Evolutionary conservation across 768 basidiomycete species (phyloP), one percentile per base, ranked within the genome.

Genomic region (Fomitopsis serialis): DNA sequence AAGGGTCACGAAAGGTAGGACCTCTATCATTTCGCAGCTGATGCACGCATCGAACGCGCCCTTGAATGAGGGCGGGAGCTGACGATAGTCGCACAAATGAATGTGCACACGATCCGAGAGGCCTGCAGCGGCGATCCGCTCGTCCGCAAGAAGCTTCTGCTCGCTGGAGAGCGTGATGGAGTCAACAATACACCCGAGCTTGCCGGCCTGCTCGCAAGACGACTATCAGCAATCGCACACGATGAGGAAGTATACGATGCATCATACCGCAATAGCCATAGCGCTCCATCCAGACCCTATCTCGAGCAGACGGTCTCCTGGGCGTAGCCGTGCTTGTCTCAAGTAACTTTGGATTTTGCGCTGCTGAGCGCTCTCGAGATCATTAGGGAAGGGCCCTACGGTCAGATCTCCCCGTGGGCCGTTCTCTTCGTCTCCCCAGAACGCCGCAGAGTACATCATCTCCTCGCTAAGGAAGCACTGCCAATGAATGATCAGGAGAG

Each of bases 371-470:
- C 51, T 55, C 40, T 68, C 59, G 25, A 70, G 63, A 54, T 63
- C 63, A 15, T 58, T 54, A 23, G 77, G 73, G 40, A 68, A 74
- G 52, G 42, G 48, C 8, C 47, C 47, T 17, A 3, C 8, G n/a
- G 6, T 21, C 7, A 87, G 70, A 64, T 88, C 86, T 0, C 83
- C 85, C 32, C 81, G 77, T 51, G 91, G 76, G 48, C 89, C 92
- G 50, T 81, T 83, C 62, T 92, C 88, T 10, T 82, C 72, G 17
- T 84, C 79, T 45, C 72, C 74, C 83, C 87, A 94, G 50, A 93
- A 77, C 0, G 80, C 92, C 64, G 89, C 91, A 0, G 89, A 92
- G 69, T 92, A 94, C 79, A 90, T 93, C 92, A 94, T 93, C 67
- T 94, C 91, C 49, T 80, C 74, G 57, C 84, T 86, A 22, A 92